Conservation (phyloP, 768 basidiomycete genomes). For the Tulasnella sp. region DNA sequence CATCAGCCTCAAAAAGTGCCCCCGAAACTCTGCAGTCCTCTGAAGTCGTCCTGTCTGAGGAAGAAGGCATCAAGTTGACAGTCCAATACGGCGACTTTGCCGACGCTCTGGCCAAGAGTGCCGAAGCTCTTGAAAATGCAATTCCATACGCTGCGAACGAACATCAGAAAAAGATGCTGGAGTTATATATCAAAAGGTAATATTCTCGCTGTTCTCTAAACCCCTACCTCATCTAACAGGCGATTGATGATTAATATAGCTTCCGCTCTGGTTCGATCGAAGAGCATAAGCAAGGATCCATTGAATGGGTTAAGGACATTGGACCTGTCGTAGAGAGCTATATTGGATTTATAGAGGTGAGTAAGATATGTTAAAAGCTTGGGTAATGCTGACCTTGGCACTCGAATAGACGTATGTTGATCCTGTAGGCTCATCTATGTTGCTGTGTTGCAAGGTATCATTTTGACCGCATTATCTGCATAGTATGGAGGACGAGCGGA, state of each 20-base stretch:
- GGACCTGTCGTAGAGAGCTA: slow-evolving; percentile 82
- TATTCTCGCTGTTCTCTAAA: slow-evolving; percentile 17
- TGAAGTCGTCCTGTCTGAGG: slow-evolving; percentile 33
- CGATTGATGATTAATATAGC: slow-evolving; percentile 27
- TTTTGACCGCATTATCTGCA: slow-evolving; percentile 32
- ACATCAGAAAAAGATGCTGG: slow-evolving; percentile 59
- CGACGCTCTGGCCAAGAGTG: slow-evolving; percentile 39
- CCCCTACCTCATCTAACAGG: background rate
- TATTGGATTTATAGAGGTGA: slow-evolving; percentile 60
- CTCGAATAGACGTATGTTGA: slow-evolving; percentile 56
- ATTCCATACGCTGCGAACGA: slow-evolving; percentile 61
- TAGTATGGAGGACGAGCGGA: slow-evolving; percentile 74
- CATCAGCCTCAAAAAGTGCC: slow-evolving; percentile 38
- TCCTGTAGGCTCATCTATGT: slow-evolving; percentile 28
- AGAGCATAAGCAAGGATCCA: slow-evolving; percentile 65
- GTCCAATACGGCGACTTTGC: slow-evolving; percentile 70
- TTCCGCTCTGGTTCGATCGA: slow-evolving; percentile 69
- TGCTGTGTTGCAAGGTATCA: background rate
- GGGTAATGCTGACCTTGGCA: background rate
- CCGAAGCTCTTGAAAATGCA: slow-evolving; percentile 52
- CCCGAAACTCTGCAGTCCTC: slow-evolving; percentile 30
- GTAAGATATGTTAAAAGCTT: background rate
- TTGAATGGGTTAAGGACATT: slow-evolving; percentile 73
- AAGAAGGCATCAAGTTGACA: slow-evolving; percentile 36
- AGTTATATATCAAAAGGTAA: slow-evolving; percentile 66